A percentile compares a stretch with the other conserved stretches of the same genome.
phyloP scores from a whole-genome alignment of 352 stramenopile genomes.

The Phytophthora ohioensis region DNA sequence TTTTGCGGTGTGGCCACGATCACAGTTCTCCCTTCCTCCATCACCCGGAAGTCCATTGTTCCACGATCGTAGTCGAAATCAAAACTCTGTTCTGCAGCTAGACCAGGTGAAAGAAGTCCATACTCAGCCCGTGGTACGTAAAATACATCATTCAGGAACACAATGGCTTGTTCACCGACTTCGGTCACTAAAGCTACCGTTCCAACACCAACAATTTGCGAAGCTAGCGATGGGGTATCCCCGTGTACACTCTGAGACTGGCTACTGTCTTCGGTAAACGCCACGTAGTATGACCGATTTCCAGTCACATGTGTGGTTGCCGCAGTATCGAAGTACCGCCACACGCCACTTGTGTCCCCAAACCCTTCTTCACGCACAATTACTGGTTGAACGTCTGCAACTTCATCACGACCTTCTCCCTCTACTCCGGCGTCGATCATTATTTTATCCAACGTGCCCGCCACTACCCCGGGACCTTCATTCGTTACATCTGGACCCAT shows the following conservation, averaged over 20 bases:
- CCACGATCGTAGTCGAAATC: not conserved
- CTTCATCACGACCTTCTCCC: not conserved
- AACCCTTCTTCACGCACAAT: not conserved
- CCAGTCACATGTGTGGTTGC: conserved; percentile 3
- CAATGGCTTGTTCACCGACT: not conserved
- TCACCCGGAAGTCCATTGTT: not conserved
- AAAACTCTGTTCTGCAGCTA: not conserved
- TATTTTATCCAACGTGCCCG: not conserved
- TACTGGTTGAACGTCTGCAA: not conserved
- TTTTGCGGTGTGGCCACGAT: conserved; percentile 4
- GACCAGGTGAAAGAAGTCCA: too few species aligned
- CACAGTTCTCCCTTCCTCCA: not conserved
- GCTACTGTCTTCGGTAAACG: not conserved
- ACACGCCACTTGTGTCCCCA: not conserved
- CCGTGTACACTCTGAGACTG: not conserved
- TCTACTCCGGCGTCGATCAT: not conserved
- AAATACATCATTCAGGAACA: conserved; percentile 7
- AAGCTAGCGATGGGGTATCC: not conserved
- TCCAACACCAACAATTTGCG: conserved; percentile 8
- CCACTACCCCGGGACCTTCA: not conserved
- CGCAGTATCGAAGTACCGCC: conserved; percentile 8
- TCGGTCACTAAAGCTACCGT: conserved; percentile 9
- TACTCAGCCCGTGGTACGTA: conserved; percentile 10
- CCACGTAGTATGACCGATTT: not conserved
- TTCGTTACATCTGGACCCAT: too few species aligned